phyloP scores from a whole-genome alignment of 2,329 filamentous ascomycete genomes.

The Coniella lustricola region DNA sequence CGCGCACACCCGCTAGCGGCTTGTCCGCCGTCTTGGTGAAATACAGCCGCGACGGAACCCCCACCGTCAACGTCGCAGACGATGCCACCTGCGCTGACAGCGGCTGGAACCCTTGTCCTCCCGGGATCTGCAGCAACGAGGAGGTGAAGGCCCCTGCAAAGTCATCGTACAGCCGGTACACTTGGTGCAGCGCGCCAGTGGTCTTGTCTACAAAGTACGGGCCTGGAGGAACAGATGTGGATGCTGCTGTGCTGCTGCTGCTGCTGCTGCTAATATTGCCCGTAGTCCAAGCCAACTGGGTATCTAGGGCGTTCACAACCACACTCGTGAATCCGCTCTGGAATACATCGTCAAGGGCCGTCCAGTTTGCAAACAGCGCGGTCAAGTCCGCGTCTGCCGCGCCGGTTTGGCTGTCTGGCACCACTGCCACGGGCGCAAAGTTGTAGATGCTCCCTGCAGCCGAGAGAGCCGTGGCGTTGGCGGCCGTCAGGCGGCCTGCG shows the following conservation, averaged over 20 bases:
- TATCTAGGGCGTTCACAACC: conserved; percentile 18
- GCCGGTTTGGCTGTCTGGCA: conserved; percentile 21
- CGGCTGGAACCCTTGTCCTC: conserved; percentile 26
- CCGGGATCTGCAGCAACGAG: conserved; percentile 25
- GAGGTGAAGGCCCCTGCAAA: conserved; percentile 27
- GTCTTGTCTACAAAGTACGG: conserved; percentile 30
- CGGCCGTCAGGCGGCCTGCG: conserved; percentile 22
- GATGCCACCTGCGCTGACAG: conserved; percentile 27
- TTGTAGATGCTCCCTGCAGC: conserved; percentile 22
- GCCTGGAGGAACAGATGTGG: conserved; percentile 15
- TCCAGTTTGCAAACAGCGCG: conserved; percentile 26
- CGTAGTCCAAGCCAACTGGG: neutral
- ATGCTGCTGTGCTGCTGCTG: neutral
- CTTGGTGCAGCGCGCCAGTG: conserved; percentile 27
- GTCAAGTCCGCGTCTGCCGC: no score
- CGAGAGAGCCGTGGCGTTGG: conserved; percentile 12
- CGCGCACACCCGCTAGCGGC: conserved; percentile 52
- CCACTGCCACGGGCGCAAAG: conserved; percentile 29
- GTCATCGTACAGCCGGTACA: conserved; percentile 30
- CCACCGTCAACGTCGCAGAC: conserved; percentile 27
- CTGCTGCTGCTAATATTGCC: neutral
- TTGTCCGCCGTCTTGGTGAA: conserved; percentile 44
- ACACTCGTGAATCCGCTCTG: conserved; percentile 20
- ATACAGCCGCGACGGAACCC: conserved; percentile 55
- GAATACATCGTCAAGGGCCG: conserved; percentile 23